Percentiles rank a stretch among this genome's conserved stretches.
These are phyloP conservation scores for Claviceps africana DNA, from an alignment of 2,329 filamentous ascomycete species.

Conservation along the genomic window DNA sequence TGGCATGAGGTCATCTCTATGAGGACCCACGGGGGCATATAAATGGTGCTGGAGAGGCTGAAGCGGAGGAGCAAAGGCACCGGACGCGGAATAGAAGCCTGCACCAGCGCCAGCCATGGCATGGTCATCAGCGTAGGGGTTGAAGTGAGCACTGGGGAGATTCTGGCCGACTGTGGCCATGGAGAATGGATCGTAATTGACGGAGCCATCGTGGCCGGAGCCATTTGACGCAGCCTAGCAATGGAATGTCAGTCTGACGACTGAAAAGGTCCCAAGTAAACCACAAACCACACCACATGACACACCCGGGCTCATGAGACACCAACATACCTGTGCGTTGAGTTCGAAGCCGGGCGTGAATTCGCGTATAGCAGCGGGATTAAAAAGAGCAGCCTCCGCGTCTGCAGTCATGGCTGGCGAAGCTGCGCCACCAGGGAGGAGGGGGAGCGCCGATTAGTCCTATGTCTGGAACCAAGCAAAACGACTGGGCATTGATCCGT, in stretches of 20 bases:
- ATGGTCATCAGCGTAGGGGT: conserved; percentile 68
- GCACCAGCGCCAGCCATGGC: conserved; percentile 41
- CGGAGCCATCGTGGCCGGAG: conserved; percentile 28
- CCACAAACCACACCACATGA: not conserved
- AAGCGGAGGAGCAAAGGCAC: conserved; percentile 34
- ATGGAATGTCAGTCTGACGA: not conserved
- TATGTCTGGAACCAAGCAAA: not conserved
- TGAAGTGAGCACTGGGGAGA: conserved; percentile 40
- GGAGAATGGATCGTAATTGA: conserved; percentile 48
- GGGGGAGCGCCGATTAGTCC: not conserved
- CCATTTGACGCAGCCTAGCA: conserved; percentile 31
- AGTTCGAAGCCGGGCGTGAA: conserved; percentile 47
- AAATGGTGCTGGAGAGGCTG: conserved; percentile 80
- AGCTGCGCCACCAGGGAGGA: conserved; percentile 6
- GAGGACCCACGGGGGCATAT: conserved; percentile 76
- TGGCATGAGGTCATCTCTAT: conserved; percentile 63
- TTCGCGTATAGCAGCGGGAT: conserved; percentile 42
- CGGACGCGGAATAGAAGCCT: conserved; percentile 52
- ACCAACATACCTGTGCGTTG: conserved; percentile 28
- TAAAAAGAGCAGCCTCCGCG: conserved; percentile 33
- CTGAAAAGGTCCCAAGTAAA: not conserved
- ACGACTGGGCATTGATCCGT: conserved; percentile 5
- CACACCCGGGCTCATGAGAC: not conserved
- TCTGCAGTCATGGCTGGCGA: conserved; percentile 28
- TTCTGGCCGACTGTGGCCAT: conserved; percentile 41